Percentiles rank a stretch among this genome's conserved stretches.
phyloP scores from a whole-genome alignment of 805 yeast species.

The Candida quercuum region DNA sequence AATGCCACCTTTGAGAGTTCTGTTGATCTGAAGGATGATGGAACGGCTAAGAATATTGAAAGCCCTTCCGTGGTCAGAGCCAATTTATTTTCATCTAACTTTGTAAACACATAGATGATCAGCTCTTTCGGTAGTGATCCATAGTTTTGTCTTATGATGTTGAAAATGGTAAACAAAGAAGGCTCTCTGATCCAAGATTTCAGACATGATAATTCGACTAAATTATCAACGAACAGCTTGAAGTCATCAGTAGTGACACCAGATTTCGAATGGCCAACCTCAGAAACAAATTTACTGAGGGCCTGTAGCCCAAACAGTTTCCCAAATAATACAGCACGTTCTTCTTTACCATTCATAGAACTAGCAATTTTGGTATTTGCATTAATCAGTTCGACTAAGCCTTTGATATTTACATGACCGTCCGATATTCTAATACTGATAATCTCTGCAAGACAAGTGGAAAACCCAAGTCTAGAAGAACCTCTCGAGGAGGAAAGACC shows the following conservation, averaged over 20 bases:
- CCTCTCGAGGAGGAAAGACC: slow-evolving; percentile 82
- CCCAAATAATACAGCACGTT: slow-evolving; percentile 77
- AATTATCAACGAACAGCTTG: slow-evolving; percentile 35
- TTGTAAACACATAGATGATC: slow-evolving; percentile 30
- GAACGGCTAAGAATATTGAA: slow-evolving; percentile 58
- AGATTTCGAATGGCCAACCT: slow-evolving; percentile 1
- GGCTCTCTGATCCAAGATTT: slow-evolving; percentile 90
- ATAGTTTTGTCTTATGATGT: slow-evolving; percentile 33
- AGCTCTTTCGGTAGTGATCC: slow-evolving; percentile 18
- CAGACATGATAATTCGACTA: slow-evolving; percentile 51
- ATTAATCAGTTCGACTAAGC: slow-evolving; percentile 31
- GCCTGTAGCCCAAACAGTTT: slow-evolving; percentile 80
- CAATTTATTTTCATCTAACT: slow-evolving; percentile 47
- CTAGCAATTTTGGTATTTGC: slow-evolving; percentile 33
- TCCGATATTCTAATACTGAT: slow-evolving; percentile 30
- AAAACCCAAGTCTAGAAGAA: slow-evolving; percentile 81
- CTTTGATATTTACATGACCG: slow-evolving; percentile 30
- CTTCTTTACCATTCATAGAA: slow-evolving; percentile 70
- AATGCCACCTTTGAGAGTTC: slow-evolving; percentile 7
- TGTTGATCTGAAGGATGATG: slow-evolving; percentile 20
- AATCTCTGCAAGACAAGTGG: slow-evolving; percentile 79
- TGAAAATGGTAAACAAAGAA: slow-evolving; percentile 63
- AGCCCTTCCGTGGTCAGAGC: slow-evolving; percentile 75
- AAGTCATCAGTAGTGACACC: slow-evolving; percentile 25
- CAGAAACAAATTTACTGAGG: slow-evolving; percentile 39